Conservation (phyloP, 805 yeast genomes). For the Kluyveromyces wickerhamii region DNA sequence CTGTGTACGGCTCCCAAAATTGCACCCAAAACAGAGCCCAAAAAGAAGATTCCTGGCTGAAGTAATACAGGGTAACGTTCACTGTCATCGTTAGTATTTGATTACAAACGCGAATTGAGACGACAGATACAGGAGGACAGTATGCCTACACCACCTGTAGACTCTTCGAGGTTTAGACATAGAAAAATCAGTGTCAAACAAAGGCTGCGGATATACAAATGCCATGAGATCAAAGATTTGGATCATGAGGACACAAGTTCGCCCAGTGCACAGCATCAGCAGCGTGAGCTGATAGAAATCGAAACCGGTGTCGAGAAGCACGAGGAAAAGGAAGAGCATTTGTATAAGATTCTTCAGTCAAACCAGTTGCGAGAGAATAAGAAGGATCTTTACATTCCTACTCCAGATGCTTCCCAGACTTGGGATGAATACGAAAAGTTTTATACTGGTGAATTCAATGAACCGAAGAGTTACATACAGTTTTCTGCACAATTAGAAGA, state of each 20-base stretch:
- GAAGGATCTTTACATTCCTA: slow-evolving; percentile 63
- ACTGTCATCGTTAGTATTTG: too few relatives aligned
- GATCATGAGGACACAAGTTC: slow-evolving; percentile 39
- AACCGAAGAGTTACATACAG: slow-evolving; percentile 75
- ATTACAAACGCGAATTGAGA: too few relatives aligned
- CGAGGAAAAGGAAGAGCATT: slow-evolving; percentile 94
- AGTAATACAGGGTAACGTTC: too few relatives aligned
- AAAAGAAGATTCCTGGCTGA: too few relatives aligned
- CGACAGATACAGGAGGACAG: not conserved
- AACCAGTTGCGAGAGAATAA: slow-evolving; percentile 39
- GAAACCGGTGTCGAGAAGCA: slow-evolving; percentile 98
- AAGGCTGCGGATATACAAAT: slow-evolving; percentile 66
- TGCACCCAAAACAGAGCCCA: too few relatives aligned
- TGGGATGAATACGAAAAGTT: slow-evolving; percentile 74
- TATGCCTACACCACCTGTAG: slow-evolving; percentile 8
- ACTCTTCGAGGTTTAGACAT: slow-evolving; percentile 64
- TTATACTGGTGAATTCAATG: slow-evolving; percentile 57
- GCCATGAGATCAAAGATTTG: slow-evolving; percentile 69
- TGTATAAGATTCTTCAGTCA: slow-evolving; percentile 83
- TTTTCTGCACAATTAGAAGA: slow-evolving; percentile 96
- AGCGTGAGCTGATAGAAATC: slow-evolving; percentile 78
- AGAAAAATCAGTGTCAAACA: slow-evolving; percentile 91
- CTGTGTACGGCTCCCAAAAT: too few relatives aligned
- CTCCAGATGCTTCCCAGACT: slow-evolving; percentile 84
- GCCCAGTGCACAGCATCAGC: slow-evolving; percentile 31